Base-by-base conservation (phyloP, 148 eudicot species). In the Camellia lanceoleosa region DNA sequence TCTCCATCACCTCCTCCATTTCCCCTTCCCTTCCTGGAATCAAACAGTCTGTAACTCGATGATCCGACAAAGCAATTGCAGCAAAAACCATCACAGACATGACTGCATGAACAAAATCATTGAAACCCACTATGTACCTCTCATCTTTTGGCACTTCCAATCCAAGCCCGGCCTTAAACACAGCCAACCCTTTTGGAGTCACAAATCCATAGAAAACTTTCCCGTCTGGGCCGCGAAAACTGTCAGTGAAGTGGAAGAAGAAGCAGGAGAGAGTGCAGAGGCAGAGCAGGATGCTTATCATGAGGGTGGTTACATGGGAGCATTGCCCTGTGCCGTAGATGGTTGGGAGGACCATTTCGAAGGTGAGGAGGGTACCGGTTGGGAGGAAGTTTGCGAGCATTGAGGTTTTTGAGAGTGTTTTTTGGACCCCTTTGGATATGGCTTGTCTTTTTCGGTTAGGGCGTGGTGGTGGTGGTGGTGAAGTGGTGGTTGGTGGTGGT, bases 241-340 rank as follows among this genome's bases (percentile, higher is more conserved):
- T 92, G 73, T 91, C 95, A 1, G 97, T 95, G 83, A 92, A 92
- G 82, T 92, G 97, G 84, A 95, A 95, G 90, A 92, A 92, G 85
- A 91, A 95, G 83, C 97, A 95, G 0, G 98, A 95, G 10, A 90
- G 82, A 5, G 85, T 56, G 79, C 98, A 95, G 5, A 95, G 74
- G 19, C 78, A 43, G 3, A 95, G 85, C 0, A 95, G 87, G 23
- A 82, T 16, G 2, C 80, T n/a, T 20, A 91, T 91, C 97, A 95
- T 92, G 23, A 77, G 62, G 38, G 92, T 89, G 54, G 82, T 81
- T 7, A 95, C 93, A 0, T 82, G 51, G 0, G 92, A 79, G 84
- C 97, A 95, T 1, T 81, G 56, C 0, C 98, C 97, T 12, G 68
- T 75, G 63, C 87, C 85, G 63, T 92, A 92, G 7, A 92, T 74